Conservation (phyloP, 495 filamentous ascomycete species). For the Neurospora intermedia region DNA sequence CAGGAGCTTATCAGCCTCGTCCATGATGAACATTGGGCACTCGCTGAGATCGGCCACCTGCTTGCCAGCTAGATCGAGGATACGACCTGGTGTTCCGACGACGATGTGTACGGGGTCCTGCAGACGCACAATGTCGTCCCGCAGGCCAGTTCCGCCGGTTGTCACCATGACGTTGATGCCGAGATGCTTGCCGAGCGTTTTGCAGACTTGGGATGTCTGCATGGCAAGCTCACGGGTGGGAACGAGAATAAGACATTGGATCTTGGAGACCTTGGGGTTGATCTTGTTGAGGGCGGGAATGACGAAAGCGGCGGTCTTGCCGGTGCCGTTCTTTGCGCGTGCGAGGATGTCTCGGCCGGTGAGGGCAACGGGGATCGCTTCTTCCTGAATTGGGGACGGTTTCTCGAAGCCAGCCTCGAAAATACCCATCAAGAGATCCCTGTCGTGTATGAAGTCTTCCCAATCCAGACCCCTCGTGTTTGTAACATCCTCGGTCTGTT, state of each 20-base stretch:
- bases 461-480: conserved; percentile 95
- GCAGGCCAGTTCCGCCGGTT: conserved; percentile 86
- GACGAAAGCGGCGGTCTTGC: conserved; percentile 95
- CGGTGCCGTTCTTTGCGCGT: conserved; percentile 95
- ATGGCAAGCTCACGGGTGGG: conserved; percentile 96
- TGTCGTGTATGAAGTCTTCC: conserved; percentile 89
- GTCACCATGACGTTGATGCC: conserved; percentile 99
- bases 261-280: conserved; percentile 90
- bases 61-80: conserved; percentile 90
- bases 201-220: conserved; percentile 98
- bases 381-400: conserved; percentile 98
- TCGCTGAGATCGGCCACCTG: conserved; percentile 91
- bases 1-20: conserved; percentile 94
- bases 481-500: conserved; percentile 98
- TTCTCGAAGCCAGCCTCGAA: conserved; percentile 99
- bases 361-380: conserved; percentile 91
- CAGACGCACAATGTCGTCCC: conserved; percentile 93
- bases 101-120: conserved; percentile 93
- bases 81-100: conserved; percentile 91
- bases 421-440: conserved; percentile 94
- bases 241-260: conserved; percentile 90
- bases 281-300: conserved; percentile 93
- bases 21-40: conserved; percentile 97
- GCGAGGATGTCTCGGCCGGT: conserved; percentile 93
- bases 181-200: conserved; percentile 92